These are phyloP conservation scores for Cadophora luteo-olivacea DNA, from an alignment of 2,329 filamentous ascomycete genomes.

Conservation along the genomic window DNA sequence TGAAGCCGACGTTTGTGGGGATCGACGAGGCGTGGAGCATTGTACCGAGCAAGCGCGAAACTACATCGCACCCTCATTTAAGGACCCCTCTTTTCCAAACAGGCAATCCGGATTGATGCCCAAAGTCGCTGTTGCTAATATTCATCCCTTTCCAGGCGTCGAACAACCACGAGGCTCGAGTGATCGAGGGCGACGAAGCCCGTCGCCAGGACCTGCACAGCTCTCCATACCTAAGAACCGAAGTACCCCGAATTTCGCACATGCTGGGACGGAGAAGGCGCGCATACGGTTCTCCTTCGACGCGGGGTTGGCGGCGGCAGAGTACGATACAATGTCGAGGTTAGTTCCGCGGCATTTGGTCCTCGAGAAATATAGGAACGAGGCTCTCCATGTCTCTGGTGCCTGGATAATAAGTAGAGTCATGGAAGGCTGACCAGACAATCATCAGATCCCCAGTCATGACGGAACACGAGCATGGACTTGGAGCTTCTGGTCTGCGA, in stretches of 20 bases:
- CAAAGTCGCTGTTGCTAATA: slow-evolving; percentile 27
- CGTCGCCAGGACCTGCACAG: slow-evolving; percentile 33
- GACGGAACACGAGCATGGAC: slow-evolving; percentile 84
- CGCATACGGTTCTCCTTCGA: slow-evolving; percentile 80
- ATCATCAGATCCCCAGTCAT: slow-evolving; percentile 76
- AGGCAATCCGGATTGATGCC: background rate
- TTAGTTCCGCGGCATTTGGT: slow-evolving; percentile 51
- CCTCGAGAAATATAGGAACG: slow-evolving; percentile 17
- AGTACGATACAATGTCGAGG: slow-evolving; percentile 78
- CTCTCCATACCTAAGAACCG: slow-evolving; percentile 65
- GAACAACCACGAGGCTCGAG: slow-evolving; percentile 34
- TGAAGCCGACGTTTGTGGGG: slow-evolving; percentile 12
- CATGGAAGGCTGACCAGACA: slow-evolving; percentile 37
- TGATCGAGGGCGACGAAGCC: slow-evolving; percentile 33
- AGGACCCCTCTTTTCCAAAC: slow-evolving; percentile 18
- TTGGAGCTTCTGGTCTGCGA: slow-evolving; percentile 85
- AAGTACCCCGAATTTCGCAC: slow-evolving; percentile 54
- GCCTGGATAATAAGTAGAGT: slow-evolving; percentile 24
- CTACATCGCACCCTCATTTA: slow-evolving; percentile 20
- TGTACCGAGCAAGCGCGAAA: slow-evolving; percentile 30
- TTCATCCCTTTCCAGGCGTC: slow-evolving; percentile 34
- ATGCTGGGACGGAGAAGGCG: slow-evolving; percentile 58
- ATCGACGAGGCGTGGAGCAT: slow-evolving; percentile 24
- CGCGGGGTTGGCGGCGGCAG: slow-evolving; percentile 61
- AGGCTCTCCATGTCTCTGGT: slow-evolving; percentile 32